Base-by-base conservation (phyloP, 2,329 filamentous ascomycete species). In the Colletotrichum eleusines region DNA sequence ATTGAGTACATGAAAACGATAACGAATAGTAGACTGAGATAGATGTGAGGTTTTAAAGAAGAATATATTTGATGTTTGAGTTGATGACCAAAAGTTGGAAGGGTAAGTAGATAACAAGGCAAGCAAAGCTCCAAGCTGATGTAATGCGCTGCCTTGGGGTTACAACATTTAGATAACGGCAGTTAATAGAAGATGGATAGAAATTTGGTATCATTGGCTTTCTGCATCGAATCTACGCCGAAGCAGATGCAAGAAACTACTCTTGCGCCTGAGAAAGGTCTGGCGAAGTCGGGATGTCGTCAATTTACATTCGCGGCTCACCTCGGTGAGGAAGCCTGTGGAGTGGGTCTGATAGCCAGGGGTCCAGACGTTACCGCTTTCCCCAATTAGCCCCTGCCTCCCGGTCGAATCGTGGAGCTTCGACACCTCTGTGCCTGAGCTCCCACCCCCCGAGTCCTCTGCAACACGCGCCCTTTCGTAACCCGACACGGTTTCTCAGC, bases 401-500 rank as follows among this genome's bases (percentile, higher is more conserved):
- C 33, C 42, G 18, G 46, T 40, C 46, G 60, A 63, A 63, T 31
- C 59, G 59, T 53, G 46, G 60, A 63, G 60, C 60, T 63, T 38
- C 33, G 23, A 63, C 35, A 63, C 46, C 48, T 63, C 18, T 18
- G 60, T 63, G 26, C 46, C 46, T 53, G 33, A 63, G 60, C 60
- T 63, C 23, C 46, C 44, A n/a, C 31, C 23, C 46, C 33, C 31
- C 57, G 40, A 61, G 58, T n/a, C 58, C 44, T 61, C 28, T 63
- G n/a, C 60, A 62, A 42, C 59, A 40, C 60, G 59, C 59, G 46
- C n/a, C 46, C 46, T 20, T 53, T 11, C 33, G 33, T 23, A 42
- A 63, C 9, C 35, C 42, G 46, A 53, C 48, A 12, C 28, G 35
- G 23, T 51, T 23, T 11, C 16, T 20, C 46, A 53, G 46, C 46